phyloP scores from a whole-genome alignment of 441 rosid species.

The Flueggea neowawraea region DNA sequence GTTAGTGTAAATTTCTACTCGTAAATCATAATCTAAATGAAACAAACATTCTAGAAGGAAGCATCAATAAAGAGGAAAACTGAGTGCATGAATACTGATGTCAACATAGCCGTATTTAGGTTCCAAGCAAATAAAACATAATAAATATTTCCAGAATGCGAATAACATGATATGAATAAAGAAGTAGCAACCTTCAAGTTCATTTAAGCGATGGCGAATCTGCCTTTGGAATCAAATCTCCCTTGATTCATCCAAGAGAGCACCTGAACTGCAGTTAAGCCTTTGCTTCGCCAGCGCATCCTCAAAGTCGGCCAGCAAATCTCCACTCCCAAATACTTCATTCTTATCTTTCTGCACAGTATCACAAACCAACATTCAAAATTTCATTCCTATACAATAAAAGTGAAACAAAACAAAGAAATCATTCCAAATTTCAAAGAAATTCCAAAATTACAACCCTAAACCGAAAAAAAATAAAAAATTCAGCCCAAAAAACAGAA shows the following conservation, averaged over 20 bases:
- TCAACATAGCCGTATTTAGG: neutral
- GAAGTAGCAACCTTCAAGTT: slow-evolving; percentile 71
- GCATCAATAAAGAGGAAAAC: neutral
- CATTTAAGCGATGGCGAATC: slow-evolving; percentile 64
- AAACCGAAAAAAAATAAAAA: too few relatives aligned
- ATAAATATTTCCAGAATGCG: too few relatives aligned
- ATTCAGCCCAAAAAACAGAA: too few relatives aligned
- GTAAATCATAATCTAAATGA: neutral
- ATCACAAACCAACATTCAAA: slow-evolving; percentile 14
- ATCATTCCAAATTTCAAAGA: too few relatives aligned
- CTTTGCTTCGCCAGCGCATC: slow-evolving; percentile 70
- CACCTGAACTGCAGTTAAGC: slow-evolving; percentile 50
- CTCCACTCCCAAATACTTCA: slow-evolving; percentile 37
- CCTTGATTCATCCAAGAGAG: slow-evolving; percentile 42
- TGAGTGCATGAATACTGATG: too few relatives aligned
- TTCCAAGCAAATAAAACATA: too few relatives aligned
- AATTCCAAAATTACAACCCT: too few relatives aligned
- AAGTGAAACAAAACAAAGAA: neutral
- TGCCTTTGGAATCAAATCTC: slow-evolving; percentile 57
- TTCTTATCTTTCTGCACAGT: slow-evolving; percentile 37
- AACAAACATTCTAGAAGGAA: neutral
- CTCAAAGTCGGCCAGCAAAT: slow-evolving; percentile 78
- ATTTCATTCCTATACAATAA: neutral
- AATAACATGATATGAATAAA: neutral
- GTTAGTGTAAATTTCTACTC: neutral